Evolutionary conservation across 176 grass and related monocot species (phyloP).

Genomic region (Oryza glumipatula): DNA sequence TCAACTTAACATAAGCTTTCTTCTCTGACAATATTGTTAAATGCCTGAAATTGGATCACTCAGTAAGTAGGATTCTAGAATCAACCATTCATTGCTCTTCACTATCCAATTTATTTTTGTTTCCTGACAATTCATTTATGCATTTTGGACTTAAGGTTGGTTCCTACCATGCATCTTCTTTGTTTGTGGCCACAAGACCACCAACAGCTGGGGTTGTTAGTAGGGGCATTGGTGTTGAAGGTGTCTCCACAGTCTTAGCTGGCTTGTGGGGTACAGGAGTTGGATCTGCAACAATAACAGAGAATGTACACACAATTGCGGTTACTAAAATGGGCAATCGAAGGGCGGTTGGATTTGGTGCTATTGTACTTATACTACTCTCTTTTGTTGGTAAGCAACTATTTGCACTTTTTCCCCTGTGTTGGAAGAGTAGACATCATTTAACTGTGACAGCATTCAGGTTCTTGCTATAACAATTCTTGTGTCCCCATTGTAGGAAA

Average conservation of each 20-base stretch:
- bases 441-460: slow-evolving; percentile 13
- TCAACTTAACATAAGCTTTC: slow-evolving; percentile 27
- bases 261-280: slow-evolving; percentile 96
- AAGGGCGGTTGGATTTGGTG: slow-evolving; percentile 87
- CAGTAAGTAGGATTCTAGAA: slow-evolving; percentile 10
- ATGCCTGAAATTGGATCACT: slow-evolving; percentile 8
- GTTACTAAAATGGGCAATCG: slow-evolving; percentile 98
- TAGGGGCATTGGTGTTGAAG: slow-evolving; percentile 94
- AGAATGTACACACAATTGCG: slow-evolving; percentile 97
- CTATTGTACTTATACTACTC: slow-evolving; percentile 75
- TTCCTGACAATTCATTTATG: slow-evolving; percentile 34
- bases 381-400: slow-evolving; percentile 81
- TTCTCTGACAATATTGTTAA: slow-evolving; percentile 12
- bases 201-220: slow-evolving; percentile 90
- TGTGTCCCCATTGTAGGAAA: slow-evolving; percentile 66
- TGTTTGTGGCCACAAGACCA: slow-evolving; percentile 92
- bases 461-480: slow-evolving; percentile 35
- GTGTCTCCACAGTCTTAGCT: slow-evolving; percentile 76
- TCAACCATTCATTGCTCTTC: neutral
- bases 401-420: neutral
- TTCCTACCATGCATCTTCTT: slow-evolving; percentile 91
- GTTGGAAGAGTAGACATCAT: neutral
- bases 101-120: neutral
- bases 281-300: slow-evolving; percentile 85
- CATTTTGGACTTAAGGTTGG: slow-evolving; percentile 70